A percentile compares a stretch with the other conserved stretches of the same genome.
Conservation (phyloP, 1,284 basidiomycete genomes). For the Farysia itapuensis region DNA sequence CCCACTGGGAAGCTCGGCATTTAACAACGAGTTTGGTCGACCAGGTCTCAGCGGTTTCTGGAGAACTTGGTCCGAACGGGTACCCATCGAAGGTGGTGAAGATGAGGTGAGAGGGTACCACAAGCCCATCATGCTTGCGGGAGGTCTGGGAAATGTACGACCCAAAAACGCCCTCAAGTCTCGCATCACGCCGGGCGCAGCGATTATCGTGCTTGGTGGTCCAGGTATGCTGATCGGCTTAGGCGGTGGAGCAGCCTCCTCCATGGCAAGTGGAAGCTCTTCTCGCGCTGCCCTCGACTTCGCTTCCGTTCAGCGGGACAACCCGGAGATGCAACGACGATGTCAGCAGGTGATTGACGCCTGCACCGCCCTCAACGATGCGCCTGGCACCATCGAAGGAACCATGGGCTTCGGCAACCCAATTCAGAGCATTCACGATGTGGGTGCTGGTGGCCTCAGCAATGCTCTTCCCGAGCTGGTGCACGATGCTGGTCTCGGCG, state of each 20-base stretch:
- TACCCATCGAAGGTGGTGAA: conserved; percentile 34
- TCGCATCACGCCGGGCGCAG: conserved; percentile 48
- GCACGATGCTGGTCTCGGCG: conserved; percentile 88
- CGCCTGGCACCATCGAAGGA: conserved; percentile 24
- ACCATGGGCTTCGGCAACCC: conserved; percentile 64
- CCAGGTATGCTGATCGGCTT: conserved; percentile 95
- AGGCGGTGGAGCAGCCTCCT: conserved; percentile 92
- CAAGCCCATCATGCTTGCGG: conserved; percentile 99
- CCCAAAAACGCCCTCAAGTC: conserved; percentile 55
- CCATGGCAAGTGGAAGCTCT: conserved; percentile 68
- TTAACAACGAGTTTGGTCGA: conserved; percentile 98
- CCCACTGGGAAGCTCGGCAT: conserved; percentile 89
- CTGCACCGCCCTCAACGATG: conserved; percentile 44
- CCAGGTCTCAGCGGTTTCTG: conserved; percentile 69
- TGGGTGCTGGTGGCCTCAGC: conserved; percentile 92
- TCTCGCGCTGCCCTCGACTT: conserved; percentile 91
- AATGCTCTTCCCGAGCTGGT: conserved; percentile 97
- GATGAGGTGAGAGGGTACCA: conserved; percentile 88
- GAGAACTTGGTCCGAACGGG: conserved; percentile 56
- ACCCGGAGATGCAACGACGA: conserved; percentile 95
- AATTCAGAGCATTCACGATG: conserved; percentile 95
- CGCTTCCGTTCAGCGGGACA: conserved; percentile 94
- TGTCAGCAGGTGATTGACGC: conserved; percentile 97
- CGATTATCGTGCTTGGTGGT: conserved; percentile 87
- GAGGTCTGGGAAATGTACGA: conserved; percentile 87